Evolutionary conservation across 2,329 filamentous ascomycete genomes (phyloP), one percentile per base, ranked within the genome.

Genomic region (Ascochyta rabiei): DNA sequence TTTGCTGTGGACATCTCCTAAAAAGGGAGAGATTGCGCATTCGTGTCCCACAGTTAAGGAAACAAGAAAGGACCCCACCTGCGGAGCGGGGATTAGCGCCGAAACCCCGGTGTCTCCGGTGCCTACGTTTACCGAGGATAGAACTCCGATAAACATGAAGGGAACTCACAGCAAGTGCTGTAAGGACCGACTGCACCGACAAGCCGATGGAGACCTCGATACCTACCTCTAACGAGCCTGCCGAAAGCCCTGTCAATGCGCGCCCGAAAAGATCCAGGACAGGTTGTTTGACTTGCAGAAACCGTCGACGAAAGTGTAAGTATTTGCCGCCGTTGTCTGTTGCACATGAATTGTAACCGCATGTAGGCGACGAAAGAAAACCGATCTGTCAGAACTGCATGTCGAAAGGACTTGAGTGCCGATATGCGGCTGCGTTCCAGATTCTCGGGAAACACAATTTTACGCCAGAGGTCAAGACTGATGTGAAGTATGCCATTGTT

Each of bases 291-390:
- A 79, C 79, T 48, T 82, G 80, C 70, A 77, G 80, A 28, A 70
- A 77, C 28, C 77, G 80, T 42, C 69, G 80, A 41, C 75, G 80
- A 28, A 82, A 82, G 70, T 82, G 80, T 80, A 66, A 60, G 75
- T 69, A 19, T 26, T 21, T 35, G 23, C 26, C 40, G 19, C n/a
- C 13, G 16, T 16, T 10, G 19, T 26, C 16, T n/a, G 8, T 39
- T 16, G 31, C 31, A 23, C 19, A n/a, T 7, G 12, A 31, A 21
- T 41, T 59, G 26, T 30, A 18, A 35, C 31, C 24, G 4, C 5
- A n/a, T 21, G 28, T 51, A 83, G 80, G 82, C 55, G 81, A 83
- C 53, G 81, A 83, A 67, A 69, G 69, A 13, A 83, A 81, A 59
- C 82, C 81, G 4, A 66, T 67, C 2, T 84, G 82, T 38, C 76